A percentile compares a stretch with the other conserved stretches of the same genome.
Evolutionary conservation across 768 basidiomycete species (phyloP).

Genomic region (Suillus americanus): DNA sequence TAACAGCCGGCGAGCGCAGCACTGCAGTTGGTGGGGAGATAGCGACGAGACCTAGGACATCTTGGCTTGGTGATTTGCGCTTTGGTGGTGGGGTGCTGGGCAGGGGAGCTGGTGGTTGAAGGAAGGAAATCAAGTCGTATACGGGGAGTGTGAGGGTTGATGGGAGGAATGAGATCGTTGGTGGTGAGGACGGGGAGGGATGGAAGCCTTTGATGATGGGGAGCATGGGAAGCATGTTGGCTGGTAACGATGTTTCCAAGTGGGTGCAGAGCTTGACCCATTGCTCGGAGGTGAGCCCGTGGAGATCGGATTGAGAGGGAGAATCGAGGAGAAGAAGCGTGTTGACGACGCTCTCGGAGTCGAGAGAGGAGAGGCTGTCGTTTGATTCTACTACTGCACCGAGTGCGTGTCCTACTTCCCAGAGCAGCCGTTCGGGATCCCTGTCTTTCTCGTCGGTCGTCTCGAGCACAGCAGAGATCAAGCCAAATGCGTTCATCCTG

Average conservation of each 20-base stretch:
- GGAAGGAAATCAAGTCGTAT: constrained; percentile 46
- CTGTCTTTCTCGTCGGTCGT: constrained; percentile 24
- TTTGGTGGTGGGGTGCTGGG: constrained; percentile 53
- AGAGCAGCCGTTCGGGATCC: constrained; percentile 25
- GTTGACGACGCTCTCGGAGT: constrained; percentile 39
- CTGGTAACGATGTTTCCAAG: neutral
- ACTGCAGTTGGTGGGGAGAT: constrained; percentile 72
- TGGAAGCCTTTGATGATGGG: constrained; percentile 3
- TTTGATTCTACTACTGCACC: constrained; percentile 27
- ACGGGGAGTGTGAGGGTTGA: constrained; percentile 45
- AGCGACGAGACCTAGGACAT: constrained; percentile 59
- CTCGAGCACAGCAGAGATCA: constrained; percentile 24
- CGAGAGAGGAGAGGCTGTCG: constrained; percentile 28
- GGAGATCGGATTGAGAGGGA: constrained; percentile 45
- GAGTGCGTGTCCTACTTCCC: constrained; percentile 40
- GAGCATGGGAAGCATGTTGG: neutral
- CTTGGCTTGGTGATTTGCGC: constrained; percentile 46
- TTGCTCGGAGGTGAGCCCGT: constrained; percentile 45
- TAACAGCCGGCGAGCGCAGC: constrained; percentile 68
- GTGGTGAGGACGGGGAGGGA: constrained; percentile 22
- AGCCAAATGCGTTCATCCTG: constrained; percentile 26
- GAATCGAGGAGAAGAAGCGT: constrained; percentile 61
- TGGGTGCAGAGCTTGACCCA: constrained; percentile 43
- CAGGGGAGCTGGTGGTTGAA: constrained; percentile 37
- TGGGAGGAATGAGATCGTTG: constrained; percentile 33